Percentiles rank a stretch among this genome's conserved stretches.
These are phyloP conservation scores for Aspergillus mulundensis DNA, from an alignment of 495 filamentous ascomycete species.

Conservation along the genomic window DNA sequence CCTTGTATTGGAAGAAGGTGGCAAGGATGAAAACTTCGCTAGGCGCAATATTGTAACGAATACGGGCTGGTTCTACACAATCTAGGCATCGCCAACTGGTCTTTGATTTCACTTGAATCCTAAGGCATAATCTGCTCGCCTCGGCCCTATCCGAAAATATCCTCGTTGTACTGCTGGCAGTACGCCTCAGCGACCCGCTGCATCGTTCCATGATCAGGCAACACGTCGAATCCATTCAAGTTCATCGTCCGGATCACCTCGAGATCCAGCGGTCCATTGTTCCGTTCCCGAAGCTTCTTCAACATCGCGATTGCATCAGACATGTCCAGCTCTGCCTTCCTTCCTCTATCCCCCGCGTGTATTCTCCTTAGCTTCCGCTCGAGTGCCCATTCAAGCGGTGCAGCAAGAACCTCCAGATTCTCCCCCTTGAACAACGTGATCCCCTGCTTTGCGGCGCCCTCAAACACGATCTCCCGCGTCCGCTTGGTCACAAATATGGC, in stretches of 20 bases:
- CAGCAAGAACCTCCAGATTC: constrained; percentile 23
- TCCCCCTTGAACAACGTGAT: constrained; percentile 25
- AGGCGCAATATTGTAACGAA: constrained; percentile 31
- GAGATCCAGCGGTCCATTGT: constrained; percentile 21
- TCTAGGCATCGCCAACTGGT: neutral
- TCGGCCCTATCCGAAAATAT: constrained; percentile 9
- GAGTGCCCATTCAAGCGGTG: constrained; percentile 33
- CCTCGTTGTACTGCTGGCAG: constrained; percentile 21
- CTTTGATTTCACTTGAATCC: too few relatives aligned
- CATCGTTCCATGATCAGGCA: constrained; percentile 26
- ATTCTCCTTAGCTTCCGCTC: constrained; percentile 33
- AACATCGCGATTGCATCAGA: constrained; percentile 28
- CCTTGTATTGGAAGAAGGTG: constrained; percentile 25
- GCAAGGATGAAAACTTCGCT: constrained; percentile 22
- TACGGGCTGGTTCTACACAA: constrained; percentile 29
- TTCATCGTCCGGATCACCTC: constrained; percentile 28
- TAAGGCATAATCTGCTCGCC: neutral
- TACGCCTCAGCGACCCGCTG: constrained; percentile 20
- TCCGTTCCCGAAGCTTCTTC: constrained; percentile 17
- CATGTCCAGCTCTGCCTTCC: constrained; percentile 23
- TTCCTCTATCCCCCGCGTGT: constrained; percentile 10
- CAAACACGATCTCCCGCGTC: constrained; percentile 17
- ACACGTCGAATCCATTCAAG: constrained; percentile 21
- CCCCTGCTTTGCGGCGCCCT: constrained; percentile 23
- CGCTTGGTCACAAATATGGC: constrained; percentile 26